phyloP scores from a whole-genome alignment of 371 early-diverging fungal species.

The Mortierella sp. region DNA sequence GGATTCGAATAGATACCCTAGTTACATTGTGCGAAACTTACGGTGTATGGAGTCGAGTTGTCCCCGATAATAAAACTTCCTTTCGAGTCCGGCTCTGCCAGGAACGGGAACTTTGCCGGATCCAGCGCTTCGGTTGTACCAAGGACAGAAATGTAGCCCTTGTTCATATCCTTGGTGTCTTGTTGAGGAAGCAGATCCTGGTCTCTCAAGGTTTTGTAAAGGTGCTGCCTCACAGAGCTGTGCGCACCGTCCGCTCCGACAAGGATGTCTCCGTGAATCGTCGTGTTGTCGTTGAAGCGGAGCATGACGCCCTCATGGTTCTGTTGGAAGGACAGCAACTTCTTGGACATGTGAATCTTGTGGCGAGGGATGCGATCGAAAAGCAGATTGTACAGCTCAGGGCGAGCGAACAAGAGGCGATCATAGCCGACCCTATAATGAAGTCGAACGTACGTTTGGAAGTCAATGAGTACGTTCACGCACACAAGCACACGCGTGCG shows the following conservation, averaged over 20 bases:
- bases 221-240: conserved; percentile 23
- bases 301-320: conserved; percentile 26
- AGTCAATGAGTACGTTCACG: too few relatives aligned
- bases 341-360: conserved; percentile 22
- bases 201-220: conserved; percentile 8
- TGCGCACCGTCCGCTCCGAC: conserved; percentile 40
- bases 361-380: conserved; percentile 4
- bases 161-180: background rate
- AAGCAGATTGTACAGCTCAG: conserved; percentile 17
- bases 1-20: too few relatives aligned
- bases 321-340: conserved; percentile 3
- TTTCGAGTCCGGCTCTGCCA: background rate
- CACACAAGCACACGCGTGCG: too few relatives aligned
- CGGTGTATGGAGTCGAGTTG: conserved; percentile 15
- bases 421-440: background rate
- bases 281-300: conserved; percentile 4
- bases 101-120: conserved; percentile 4
- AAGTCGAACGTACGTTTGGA: background rate
- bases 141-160: conserved; percentile 15
- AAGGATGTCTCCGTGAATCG: conserved; percentile 21
- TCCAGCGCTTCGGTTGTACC: conserved; percentile 24
- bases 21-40: background rate
- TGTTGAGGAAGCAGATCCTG: background rate
- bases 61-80: background rate
- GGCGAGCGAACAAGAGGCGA: conserved; percentile 11